phyloP scores from a whole-genome alignment of 2,329 filamentous ascomycete genomes.

The Penicillium sp. region DNA sequence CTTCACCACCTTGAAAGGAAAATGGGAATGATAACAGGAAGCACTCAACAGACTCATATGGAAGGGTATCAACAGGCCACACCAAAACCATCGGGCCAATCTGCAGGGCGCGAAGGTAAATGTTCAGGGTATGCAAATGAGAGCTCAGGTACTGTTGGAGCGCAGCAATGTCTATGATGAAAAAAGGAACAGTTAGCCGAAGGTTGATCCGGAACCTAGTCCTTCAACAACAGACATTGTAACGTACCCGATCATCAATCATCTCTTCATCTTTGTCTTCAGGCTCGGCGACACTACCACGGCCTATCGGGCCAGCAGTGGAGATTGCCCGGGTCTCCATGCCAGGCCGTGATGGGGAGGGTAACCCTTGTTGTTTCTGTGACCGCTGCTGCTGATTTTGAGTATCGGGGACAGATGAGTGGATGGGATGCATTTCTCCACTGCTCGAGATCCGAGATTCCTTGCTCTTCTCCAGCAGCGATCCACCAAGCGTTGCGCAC shows the following conservation, averaged over 20 bases:
- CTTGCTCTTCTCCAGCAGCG: conserved; percentile 48
- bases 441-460: conserved; percentile 46
- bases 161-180: conserved; percentile 47
- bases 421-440: conserved; percentile 42
- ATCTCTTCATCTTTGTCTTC: conserved; percentile 17
- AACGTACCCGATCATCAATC: conserved; percentile 18
- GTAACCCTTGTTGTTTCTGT: conserved; percentile 21
- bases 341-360: conserved; percentile 53
- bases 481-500: conserved; percentile 81
- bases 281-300: conserved; percentile 67
- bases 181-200: conserved; percentile 5
- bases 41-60: conserved; percentile 25
- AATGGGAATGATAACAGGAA: too few relatives aligned
- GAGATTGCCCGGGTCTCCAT: conserved; percentile 69
- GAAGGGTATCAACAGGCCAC: conserved; percentile 30
- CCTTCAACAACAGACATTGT: conserved; percentile 9
- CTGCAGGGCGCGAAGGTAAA: conserved; percentile 30
- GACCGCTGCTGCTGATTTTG: conserved; percentile 40
- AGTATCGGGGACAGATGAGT: conserved; percentile 35
- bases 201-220: conserved; percentile 1
- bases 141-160: conserved; percentile 55
- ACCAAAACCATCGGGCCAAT: conserved; percentile 31
- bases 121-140: conserved; percentile 28
- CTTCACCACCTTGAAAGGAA: too few relatives aligned
- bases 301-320: conserved; percentile 63